Conservation (phyloP, 2,329 filamentous ascomycete genomes). For the Colletotrichum ledebouriae region DNA sequence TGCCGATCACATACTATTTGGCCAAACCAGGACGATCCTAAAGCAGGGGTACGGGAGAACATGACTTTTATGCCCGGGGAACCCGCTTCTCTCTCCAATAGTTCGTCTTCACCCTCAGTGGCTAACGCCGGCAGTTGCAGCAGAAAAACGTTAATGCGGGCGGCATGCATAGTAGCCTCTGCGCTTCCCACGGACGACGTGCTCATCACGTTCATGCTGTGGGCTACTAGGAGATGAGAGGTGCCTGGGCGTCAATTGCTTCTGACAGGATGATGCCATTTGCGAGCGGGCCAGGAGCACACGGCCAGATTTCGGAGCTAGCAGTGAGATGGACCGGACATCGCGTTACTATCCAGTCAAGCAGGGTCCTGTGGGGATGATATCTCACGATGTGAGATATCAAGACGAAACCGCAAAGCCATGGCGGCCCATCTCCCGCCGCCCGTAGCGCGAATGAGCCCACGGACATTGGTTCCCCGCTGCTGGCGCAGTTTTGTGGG, state of each 20-base stretch:
- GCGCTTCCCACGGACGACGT: background rate
- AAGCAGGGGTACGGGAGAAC: background rate
- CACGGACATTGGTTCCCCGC: slow-evolving; percentile 3
- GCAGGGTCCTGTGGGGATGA: background rate
- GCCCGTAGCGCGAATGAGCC: too few relatives aligned
- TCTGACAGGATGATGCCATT: background rate
- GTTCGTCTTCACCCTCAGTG: slow-evolving; percentile 11
- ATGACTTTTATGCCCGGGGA: too few relatives aligned
- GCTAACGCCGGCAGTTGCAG: slow-evolving; percentile 26
- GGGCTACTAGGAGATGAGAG: background rate
- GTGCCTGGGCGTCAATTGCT: background rate
- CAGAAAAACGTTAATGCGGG: background rate
- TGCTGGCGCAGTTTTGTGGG: background rate
- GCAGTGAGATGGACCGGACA: background rate
- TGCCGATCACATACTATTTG: slow-evolving; percentile 22
- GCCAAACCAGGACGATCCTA: slow-evolving; percentile 26
- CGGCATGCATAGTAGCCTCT: background rate
- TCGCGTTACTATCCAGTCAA: background rate
- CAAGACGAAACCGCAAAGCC: slow-evolving; percentile 21
- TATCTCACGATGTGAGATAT: slow-evolving; percentile 18
- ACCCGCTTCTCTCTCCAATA: slow-evolving; percentile 9
- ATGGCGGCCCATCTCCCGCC: background rate
- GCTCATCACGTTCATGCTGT: background rate
- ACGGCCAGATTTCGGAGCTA: slow-evolving; percentile 8
- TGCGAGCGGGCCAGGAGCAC: slow-evolving; percentile 7